These are phyloP conservation scores for Articulospora tetracladia DNA, from an alignment of 495 filamentous ascomycete species.

Conservation along the genomic window DNA sequence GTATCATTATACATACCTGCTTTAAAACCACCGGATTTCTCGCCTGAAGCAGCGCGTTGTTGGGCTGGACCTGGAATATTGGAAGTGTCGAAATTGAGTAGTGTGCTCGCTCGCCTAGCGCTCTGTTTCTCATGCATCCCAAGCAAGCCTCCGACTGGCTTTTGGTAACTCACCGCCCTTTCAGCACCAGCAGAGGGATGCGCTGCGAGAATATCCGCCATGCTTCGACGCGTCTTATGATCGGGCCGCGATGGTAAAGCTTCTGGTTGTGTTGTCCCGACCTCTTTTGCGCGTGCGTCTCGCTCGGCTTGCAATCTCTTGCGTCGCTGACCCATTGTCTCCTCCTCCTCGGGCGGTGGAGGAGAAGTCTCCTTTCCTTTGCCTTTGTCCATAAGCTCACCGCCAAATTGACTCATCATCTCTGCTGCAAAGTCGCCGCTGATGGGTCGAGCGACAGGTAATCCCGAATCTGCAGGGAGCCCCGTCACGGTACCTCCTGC, in stretches of 20 bases:
- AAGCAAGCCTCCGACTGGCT: conserved; percentile 32
- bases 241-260: conserved; percentile 24
- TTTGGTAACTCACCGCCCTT: conserved; percentile 7
- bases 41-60: conserved; percentile 7
- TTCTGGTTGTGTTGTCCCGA: conserved; percentile 30
- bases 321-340: conserved; percentile 85
- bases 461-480: conserved; percentile 25
- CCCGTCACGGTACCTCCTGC: conserved; percentile 40
- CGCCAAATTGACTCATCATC: conserved; percentile 68
- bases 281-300: conserved; percentile 47
- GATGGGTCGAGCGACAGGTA: conserved; percentile 48
- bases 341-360: conserved; percentile 58
- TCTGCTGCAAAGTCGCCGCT: conserved; percentile 78
- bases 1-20: conserved; percentile 49
- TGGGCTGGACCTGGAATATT: neutral
- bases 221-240: conserved; percentile 49
- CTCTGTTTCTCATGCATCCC: conserved; percentile 29
- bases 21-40: conserved; percentile 43
- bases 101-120: conserved; percentile 24
- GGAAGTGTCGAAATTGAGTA: conserved; percentile 21
- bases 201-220: conserved; percentile 60
- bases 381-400: conserved; percentile 36
- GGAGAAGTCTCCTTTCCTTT: conserved; percentile 22
- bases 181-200: conserved; percentile 38
- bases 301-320: conserved; percentile 73